A percentile compares a stretch with the other conserved stretches of the same genome.
phyloP scores from a whole-genome alignment of 257 asterid species.

The Avicennia marina region DNA sequence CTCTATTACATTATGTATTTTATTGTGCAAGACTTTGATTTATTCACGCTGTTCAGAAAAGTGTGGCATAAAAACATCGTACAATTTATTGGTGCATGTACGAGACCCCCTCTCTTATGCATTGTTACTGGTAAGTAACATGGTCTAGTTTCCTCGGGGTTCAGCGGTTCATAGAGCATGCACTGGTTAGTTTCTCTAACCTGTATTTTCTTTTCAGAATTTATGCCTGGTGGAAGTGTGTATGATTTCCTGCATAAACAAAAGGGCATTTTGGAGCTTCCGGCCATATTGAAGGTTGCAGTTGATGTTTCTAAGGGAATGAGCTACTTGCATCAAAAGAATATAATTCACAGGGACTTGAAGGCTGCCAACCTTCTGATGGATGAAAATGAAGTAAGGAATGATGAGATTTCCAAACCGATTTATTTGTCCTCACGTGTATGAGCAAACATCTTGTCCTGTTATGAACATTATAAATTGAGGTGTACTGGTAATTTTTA shows the following conservation, averaged over 20 bases:
- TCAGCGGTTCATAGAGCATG: neutral
- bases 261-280: constrained; percentile 59
- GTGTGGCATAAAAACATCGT: constrained; percentile 84
- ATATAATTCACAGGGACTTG: constrained; percentile 77
- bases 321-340: constrained; percentile 83
- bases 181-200: neutral
- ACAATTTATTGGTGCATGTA: constrained; percentile 85
- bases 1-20: no score
- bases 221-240: constrained; percentile 86
- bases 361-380: constrained; percentile 87
- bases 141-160: neutral
- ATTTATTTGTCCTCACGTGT: neutral
- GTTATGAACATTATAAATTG: neutral
- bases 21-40: no score
- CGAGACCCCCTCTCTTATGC: constrained; percentile 79
- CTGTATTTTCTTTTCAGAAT: constrained; percentile 39
- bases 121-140: constrained; percentile 74
- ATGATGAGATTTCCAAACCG: neutral
- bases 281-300: constrained; percentile 59
- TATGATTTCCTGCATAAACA: constrained; percentile 72
- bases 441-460: neutral
- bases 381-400: constrained; percentile 74
- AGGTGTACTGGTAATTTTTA: neutral
- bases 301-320: constrained; percentile 85
- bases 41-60: constrained; percentile 44